Percentiles rank a stretch among this genome's conserved stretches.
phyloP scores from a whole-genome alignment of 192 early-diverging fungal genomes.

The Entomortierella parvispora region DNA sequence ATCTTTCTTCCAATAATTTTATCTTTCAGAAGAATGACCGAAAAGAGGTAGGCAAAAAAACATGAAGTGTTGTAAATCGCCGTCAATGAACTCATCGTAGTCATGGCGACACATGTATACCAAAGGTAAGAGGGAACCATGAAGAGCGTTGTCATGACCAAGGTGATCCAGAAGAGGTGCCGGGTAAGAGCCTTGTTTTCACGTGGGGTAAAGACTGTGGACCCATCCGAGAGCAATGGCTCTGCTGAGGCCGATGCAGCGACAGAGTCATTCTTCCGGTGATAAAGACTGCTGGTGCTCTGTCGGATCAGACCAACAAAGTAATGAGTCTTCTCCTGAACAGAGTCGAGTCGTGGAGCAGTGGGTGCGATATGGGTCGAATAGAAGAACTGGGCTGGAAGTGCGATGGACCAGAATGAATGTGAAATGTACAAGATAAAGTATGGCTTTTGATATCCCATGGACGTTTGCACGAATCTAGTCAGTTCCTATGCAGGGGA shows the following conservation, averaged over 20 bases:
- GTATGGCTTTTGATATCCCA: slow-evolving; percentile 69
- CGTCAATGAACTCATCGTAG: slow-evolving; percentile 80
- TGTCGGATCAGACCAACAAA: slow-evolving; percentile 33
- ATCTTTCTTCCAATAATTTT: slow-evolving; percentile 68
- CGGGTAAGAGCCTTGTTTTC: slow-evolving; percentile 10
- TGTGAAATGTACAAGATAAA: slow-evolving; percentile 63
- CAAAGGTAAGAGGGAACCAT: slow-evolving; percentile 80
- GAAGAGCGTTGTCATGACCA: slow-evolving; percentile 64
- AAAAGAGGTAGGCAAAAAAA: slow-evolving; percentile 88
- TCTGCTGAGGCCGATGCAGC: slow-evolving; percentile 4
- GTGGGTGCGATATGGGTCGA: slow-evolving; percentile 19
- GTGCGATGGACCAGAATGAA: slow-evolving; percentile 31
- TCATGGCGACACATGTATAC: slow-evolving; percentile 79
- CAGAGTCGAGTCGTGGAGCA: slow-evolving; percentile 6
- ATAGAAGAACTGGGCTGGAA: slow-evolving; percentile 31
- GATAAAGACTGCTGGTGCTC: slow-evolving; percentile 28
- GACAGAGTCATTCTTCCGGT: slow-evolving; percentile 16
- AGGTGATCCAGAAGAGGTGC: slow-evolving; percentile 40
- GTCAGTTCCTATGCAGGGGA: slow-evolving; percentile 66
- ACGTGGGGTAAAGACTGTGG: slow-evolving; percentile 12
- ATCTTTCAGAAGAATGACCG: slow-evolving; percentile 75
- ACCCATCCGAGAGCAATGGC: not conserved
- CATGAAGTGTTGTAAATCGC: slow-evolving; percentile 86
- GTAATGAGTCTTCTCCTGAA: slow-evolving; percentile 20
- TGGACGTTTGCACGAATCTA: slow-evolving; percentile 66